Evolutionary conservation across 495 filamentous ascomycete species (phyloP), one percentile per base, ranked within the genome.

Genomic region (Daldinia childiae): DNA sequence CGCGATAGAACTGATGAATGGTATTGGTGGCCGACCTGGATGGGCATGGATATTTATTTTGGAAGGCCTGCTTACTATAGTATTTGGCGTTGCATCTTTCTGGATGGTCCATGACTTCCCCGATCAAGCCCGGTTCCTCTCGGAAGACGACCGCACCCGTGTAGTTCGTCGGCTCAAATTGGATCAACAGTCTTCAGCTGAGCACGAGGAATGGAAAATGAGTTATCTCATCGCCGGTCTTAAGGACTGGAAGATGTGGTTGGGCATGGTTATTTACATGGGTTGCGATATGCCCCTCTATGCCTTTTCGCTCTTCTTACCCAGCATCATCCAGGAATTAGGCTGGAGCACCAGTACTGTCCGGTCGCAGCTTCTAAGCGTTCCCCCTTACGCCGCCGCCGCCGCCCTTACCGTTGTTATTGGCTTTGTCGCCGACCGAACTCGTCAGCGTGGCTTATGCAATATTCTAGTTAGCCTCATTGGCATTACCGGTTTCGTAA

Each of bases 101-200:
- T 95, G 91, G 90, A 86, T 93, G 80, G 93, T 98, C 2, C 87
- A 92, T 70, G 93, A 98, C 74, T 98, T 97, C 76, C 95, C 95
- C 0, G 92, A 93, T 72, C 84, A 90, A 48, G 94, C 94, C 6
- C 86, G 66, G 9, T 98, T 97, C 74, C 83, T 98, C 19, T 89
- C 87, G 3, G 84, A 87, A 0, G 81, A 82, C 1, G 95, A 98
- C 71, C 88, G 92, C 29, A 84, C 83, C 14, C 88, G 94, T 7
- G 93, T 97, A 0, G 77, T 93, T 29, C 86, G 88, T 14, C 85
- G 95, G 1, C 83, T 98, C 55, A 89, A 87, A 32, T 75, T 82
- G 15, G 95, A 98, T 76, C 81, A 92, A 71, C 95, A 98, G 77
- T 85, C 87, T 2, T 91, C 89, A 36, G 92, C 92, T 8, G 87